Evolutionary conservation across 2,329 filamentous ascomycete species (phyloP).

Genomic region (Neofusicoccum laricinum): DNA sequence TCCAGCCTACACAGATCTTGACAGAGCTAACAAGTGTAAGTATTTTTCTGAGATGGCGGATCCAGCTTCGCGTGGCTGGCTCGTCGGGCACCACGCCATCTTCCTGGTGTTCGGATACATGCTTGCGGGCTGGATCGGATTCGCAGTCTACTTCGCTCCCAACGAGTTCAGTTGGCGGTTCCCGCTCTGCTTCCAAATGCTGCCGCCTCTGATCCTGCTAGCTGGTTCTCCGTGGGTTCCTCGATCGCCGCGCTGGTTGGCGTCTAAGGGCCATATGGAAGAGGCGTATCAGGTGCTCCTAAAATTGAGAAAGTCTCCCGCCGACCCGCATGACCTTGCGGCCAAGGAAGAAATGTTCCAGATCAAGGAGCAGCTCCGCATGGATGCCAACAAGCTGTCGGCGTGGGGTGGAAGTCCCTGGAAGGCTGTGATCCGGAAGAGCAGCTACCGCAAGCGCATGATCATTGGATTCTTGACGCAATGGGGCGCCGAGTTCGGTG

Average conservation of each 20-base stretch:
- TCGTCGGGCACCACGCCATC: conserved; percentile 40
- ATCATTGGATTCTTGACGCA: conserved; percentile 50
- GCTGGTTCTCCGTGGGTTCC: conserved; percentile 43
- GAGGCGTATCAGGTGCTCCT: conserved; percentile 46
- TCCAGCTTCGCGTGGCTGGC: conserved; percentile 42
- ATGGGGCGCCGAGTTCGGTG: conserved; percentile 52
- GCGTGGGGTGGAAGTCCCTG: conserved; percentile 18
- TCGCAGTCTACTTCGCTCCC: conserved; percentile 44
- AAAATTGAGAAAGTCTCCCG: conserved; percentile 36
- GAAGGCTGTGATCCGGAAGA: conserved; percentile 20
- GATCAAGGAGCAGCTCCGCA: conserved; percentile 41
- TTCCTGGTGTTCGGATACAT: conserved; percentile 50
- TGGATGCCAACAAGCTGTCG: conserved; percentile 19
- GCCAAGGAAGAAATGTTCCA: conserved; percentile 49
- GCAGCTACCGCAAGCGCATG: conserved; percentile 46
- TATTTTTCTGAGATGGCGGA: conserved; percentile 45
- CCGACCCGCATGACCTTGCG: conserved; percentile 41
- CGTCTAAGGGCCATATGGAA: conserved; percentile 44
- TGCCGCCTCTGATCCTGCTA: conserved; percentile 41
- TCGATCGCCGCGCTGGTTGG: conserved; percentile 50
- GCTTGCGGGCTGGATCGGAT: conserved; percentile 45
- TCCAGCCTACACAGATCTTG: rapidly evolving
- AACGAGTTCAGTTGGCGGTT: conserved; percentile 47
- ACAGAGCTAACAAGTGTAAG: conserved; percentile 15
- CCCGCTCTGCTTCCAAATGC: conserved; percentile 41